Base-by-base conservation (phyloP, 2,329 filamentous ascomycete genomes). In the Zarea fungicola region DNA sequence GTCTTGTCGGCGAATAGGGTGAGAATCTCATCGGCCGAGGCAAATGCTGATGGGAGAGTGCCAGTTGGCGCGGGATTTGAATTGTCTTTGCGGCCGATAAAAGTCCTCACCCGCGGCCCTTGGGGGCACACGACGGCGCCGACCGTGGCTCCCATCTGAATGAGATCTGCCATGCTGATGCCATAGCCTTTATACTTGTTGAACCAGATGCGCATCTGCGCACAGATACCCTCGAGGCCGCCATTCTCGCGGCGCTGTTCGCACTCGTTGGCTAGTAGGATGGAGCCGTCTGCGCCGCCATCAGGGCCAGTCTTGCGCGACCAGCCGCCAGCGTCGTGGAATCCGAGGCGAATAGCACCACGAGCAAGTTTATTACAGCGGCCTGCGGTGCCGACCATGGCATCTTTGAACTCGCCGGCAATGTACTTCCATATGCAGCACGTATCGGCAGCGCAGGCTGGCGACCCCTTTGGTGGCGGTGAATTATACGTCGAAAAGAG, bases 161-260 rank as follows among this genome's bases (percentile, higher is more conserved):
- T 69, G 14, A 80, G 62, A 55, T 81, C 77, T 18, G 75, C 77
- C 55, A 74, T 73, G 10, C 68, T 64, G 31, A 80, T 66, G 16
- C 58, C 55, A 43, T 61, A 66, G 26, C 54, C 51, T 35, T 66
- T 63, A 55, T 69, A 74, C 50, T 71, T 67, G 25, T 57, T 46
- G 44, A 66, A 67, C 56, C 74, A 68, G 10, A 42, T 51, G 13
- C 62, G 56, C 31, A 72, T 66, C 18, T 67, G 59, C 3, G 41
- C 48, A 42, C 71, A 69, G 26, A 73, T 72, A 6, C 61, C 62
- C 44, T 67, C 60, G 5, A 80, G 61, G 2, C 74, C 75, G 19
- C 65, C 65, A 59, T 80, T 75, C n/a, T 68, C 67, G 1, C 51
- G 11, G 4, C 66, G 58, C 3, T 52, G 53, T 37, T 66, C 58